Conservation (phyloP, 2,329 filamentous ascomycete genomes). For the Penicillium hesseltinei region DNA sequence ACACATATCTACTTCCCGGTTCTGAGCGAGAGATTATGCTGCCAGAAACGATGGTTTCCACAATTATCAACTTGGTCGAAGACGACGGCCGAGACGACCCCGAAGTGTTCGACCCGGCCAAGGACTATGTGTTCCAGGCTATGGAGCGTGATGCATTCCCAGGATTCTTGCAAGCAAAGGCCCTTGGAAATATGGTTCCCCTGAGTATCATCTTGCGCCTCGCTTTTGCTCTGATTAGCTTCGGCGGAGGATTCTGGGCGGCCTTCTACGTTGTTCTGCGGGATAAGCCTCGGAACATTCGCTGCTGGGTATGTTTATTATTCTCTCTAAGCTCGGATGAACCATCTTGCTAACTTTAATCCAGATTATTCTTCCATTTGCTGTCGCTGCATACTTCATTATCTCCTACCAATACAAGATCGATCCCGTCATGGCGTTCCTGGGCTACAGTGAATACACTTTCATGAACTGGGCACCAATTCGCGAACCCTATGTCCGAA, state of each 20-base stretch:
- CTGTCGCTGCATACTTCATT: slow-evolving; percentile 82
- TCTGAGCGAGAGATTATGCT: slow-evolving; percentile 95
- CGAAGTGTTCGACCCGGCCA: slow-evolving; percentile 94
- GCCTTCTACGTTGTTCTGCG: slow-evolving; percentile 92
- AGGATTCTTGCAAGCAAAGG: slow-evolving; percentile 91
- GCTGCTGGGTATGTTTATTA: slow-evolving; percentile 72
- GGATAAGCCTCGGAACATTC: slow-evolving; percentile 67
- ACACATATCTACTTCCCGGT: slow-evolving; percentile 92
- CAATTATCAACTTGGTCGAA: slow-evolving; percentile 85
- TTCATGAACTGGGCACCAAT: slow-evolving; percentile 88
- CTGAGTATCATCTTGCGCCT: slow-evolving; percentile 82
- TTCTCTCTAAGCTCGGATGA: slow-evolving; percentile 7
- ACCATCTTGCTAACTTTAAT: slow-evolving; percentile 18
- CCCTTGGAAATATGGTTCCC: slow-evolving; percentile 90
- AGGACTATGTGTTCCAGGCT: slow-evolving; percentile 98
- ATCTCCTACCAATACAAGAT: slow-evolving; percentile 93
- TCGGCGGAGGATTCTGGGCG: slow-evolving; percentile 93
- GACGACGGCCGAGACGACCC: slow-evolving; percentile 90
- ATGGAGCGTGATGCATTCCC: slow-evolving; percentile 99
- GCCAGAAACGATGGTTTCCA: slow-evolving; percentile 78
- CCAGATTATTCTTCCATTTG: slow-evolving; percentile 82
- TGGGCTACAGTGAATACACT: slow-evolving; percentile 94
- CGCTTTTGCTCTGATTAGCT: slow-evolving; percentile 76
- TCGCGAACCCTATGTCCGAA: slow-evolving; percentile 85
- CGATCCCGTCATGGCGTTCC: slow-evolving; percentile 82